Evolutionary conservation across 2,329 filamentous ascomycete species (phyloP).

Genomic region (Lanzia echinophila): DNA sequence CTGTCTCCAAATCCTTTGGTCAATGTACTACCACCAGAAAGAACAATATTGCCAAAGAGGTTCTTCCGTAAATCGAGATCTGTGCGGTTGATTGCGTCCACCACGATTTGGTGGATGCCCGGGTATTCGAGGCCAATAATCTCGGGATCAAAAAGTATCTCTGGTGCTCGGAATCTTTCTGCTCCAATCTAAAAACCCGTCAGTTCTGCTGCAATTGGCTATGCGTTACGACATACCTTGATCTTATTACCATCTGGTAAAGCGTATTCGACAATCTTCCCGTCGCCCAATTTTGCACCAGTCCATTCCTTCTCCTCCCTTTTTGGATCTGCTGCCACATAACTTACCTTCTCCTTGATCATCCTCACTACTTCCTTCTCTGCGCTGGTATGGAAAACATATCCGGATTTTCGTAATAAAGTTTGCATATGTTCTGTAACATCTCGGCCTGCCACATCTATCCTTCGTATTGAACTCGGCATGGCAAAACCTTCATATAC

Average conservation of each 20-base stretch:
- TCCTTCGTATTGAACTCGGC: conserved; percentile 87
- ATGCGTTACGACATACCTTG: conserved; percentile 49
- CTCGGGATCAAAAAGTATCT: conserved; percentile 96
- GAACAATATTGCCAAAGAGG: conserved; percentile 92
- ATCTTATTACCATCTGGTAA: conserved; percentile 91
- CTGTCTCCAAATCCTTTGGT: conserved; percentile 96
- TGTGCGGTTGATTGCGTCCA: conserved; percentile 89
- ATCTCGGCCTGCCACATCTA: conserved; percentile 92
- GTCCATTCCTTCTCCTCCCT: conserved; percentile 97
- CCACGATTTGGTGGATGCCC: conserved; percentile 94
- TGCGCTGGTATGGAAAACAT: conserved; percentile 93
- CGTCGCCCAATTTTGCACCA: conserved; percentile 66
- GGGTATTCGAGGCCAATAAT: conserved; percentile 96
- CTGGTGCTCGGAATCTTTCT: conserved; percentile 90
- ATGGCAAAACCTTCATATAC: conserved; percentile 98
- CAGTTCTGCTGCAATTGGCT: conserved; percentile 2
- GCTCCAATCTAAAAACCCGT: conserved; percentile 62
- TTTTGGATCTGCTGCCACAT: conserved; percentile 83
- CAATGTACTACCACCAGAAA: conserved; percentile 91
- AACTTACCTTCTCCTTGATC: conserved; percentile 93
- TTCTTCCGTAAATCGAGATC: conserved; percentile 93
- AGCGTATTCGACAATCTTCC: conserved; percentile 78
- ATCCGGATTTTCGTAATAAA: conserved; percentile 82
- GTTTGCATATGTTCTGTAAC: conserved; percentile 94
- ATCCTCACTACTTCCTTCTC: conserved; percentile 98